Evolutionary conservation across 352 stramenopile species (phyloP).

Genomic region (Thraustotheca clavata): DNA sequence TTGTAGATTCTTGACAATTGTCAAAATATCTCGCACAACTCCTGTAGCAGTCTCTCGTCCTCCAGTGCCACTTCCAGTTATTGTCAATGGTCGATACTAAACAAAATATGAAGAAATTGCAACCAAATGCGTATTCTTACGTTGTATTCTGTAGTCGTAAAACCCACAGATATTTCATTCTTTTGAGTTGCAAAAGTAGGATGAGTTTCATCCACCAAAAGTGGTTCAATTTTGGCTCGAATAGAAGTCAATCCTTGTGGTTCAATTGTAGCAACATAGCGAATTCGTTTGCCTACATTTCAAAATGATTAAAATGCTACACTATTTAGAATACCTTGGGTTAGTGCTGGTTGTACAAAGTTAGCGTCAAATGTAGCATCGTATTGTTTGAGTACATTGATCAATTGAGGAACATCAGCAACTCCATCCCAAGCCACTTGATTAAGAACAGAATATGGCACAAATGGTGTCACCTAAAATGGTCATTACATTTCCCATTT

Average conservation of each 20-base stretch:
- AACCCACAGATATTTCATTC: constrained; percentile 65
- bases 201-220: constrained; percentile 54
- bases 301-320: not conserved
- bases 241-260: constrained; percentile 41
- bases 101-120: not conserved
- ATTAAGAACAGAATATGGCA: constrained; percentile 1
- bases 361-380: constrained; percentile 46
- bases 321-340: constrained; percentile 21
- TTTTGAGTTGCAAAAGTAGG: constrained; percentile 47
- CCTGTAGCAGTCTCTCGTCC: constrained; percentile 53
- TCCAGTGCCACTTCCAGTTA: constrained; percentile 60
- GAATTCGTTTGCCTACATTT: constrained; percentile 34
- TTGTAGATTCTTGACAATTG: constrained; percentile 58
- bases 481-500: not conserved
- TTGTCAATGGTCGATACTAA: constrained; percentile 45
- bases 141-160: constrained; percentile 63
- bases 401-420: not conserved
- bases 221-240: constrained; percentile 36
- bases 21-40: constrained; percentile 65
- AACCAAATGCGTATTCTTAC: constrained; percentile 11
- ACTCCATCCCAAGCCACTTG: not conserved
- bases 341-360: constrained; percentile 38
- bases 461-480: constrained; percentile 17
- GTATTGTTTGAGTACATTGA: constrained; percentile 32
- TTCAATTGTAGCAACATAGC: constrained; percentile 63